phyloP scores from a whole-genome alignment of 345 rosid genomes.

The Erodium maritimum region DNA sequence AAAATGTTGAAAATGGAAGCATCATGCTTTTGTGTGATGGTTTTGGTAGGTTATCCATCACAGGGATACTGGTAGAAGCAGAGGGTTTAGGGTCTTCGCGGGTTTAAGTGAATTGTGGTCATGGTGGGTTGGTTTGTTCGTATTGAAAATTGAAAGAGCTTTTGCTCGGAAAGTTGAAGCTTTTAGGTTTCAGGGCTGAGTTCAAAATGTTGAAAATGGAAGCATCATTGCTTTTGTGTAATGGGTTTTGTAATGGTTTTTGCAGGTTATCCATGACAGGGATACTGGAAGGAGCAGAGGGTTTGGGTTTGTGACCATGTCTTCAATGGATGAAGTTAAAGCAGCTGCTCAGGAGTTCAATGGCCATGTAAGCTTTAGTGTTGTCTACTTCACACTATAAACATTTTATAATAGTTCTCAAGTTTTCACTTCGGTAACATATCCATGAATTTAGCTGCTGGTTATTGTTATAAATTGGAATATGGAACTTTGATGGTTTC shows the following conservation, averaged over 20 bases:
- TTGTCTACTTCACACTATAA: background rate
- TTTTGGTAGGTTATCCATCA: background rate
- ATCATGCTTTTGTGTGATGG: background rate
- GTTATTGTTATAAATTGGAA: background rate
- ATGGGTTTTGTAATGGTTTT: too few species aligned
- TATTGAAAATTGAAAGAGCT: too few species aligned
- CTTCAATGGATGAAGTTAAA: slow-evolving; percentile 54
- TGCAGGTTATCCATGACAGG: slow-evolving; percentile 91
- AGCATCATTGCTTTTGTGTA: too few species aligned
- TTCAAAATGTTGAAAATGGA: too few species aligned
- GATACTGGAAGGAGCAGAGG: slow-evolving; percentile 93
- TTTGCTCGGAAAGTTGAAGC: too few species aligned
- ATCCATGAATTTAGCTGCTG: too few species aligned
- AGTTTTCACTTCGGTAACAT: too few species aligned
- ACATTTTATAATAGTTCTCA: too few species aligned
- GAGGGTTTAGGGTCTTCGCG: background rate
- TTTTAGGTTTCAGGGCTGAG: too few species aligned
- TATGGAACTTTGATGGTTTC: background rate
- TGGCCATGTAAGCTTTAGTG: slow-evolving; percentile 61
- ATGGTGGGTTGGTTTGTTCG: background rate
- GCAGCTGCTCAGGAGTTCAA: slow-evolving; percentile 72
- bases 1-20: too few species aligned
- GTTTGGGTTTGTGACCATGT: slow-evolving; percentile 96
- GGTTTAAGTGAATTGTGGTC: background rate
- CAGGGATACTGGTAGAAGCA: background rate